Evolutionary conservation across 23 red algal genomes (phyloP).

Genomic region (Agarophyton chilense): DNA sequence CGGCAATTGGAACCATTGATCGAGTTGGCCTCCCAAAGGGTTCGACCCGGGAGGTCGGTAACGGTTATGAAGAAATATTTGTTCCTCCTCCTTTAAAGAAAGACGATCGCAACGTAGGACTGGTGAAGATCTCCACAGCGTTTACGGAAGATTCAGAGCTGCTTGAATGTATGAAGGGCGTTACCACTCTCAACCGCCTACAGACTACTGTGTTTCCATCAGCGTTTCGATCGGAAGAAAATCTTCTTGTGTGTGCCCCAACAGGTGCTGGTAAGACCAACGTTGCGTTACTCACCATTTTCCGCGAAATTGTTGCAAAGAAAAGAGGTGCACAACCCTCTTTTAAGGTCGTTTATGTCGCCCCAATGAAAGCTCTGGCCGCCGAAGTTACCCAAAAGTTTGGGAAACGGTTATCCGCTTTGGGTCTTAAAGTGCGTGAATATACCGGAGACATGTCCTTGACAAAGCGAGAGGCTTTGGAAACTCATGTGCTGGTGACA

Average conservation of each 20-base stretch:
- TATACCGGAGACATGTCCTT: constrained; percentile 91
- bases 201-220: constrained; percentile 84
- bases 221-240: constrained; percentile 82
- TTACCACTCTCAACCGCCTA: constrained; percentile 74
- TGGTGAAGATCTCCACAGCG: constrained; percentile 44
- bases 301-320: constrained; percentile 70
- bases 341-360: constrained; percentile 92
- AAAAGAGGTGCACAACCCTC: constrained; percentile 25
- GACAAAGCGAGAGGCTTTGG: constrained; percentile 60
- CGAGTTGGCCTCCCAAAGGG: constrained; percentile 67
- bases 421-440: constrained; percentile 83
- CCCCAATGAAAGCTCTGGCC: constrained; percentile 98
- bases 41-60: constrained; percentile 51
- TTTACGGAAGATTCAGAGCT: constrained; percentile 54
- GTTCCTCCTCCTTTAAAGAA: constrained; percentile 63
- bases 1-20: constrained; percentile 61
- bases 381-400: constrained; percentile 94
- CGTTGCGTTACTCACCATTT: constrained; percentile 89
- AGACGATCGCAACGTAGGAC: neutral
- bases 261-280: constrained; percentile 99
- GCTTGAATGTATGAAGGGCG: constrained; percentile 59
- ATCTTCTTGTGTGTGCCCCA: constrained; percentile 96
- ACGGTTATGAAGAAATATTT: constrained; percentile 81
- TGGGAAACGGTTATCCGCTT: constrained; percentile 44
- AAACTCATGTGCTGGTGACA: constrained; percentile 90